Conservation (phyloP, 768 basidiomycete species). For the Austroboletus eburneus region DNA sequence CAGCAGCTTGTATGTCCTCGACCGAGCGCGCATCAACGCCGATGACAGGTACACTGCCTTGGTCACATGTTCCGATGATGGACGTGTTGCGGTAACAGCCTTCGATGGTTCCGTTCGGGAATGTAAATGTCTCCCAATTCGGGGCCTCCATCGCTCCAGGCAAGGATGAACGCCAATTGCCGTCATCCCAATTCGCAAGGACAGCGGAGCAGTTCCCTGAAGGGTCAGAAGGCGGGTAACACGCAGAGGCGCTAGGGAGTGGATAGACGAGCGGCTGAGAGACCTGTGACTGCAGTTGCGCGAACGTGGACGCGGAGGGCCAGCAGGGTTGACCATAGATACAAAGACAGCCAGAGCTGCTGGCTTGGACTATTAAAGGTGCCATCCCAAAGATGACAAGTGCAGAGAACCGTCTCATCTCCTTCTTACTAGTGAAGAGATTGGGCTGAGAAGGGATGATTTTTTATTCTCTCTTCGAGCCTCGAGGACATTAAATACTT, state of each 20-base stretch:
- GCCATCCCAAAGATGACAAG: not conserved
- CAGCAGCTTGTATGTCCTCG: not conserved
- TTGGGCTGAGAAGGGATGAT: too few relatives aligned
- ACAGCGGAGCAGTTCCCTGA: not conserved
- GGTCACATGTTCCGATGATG: constrained; percentile 8
- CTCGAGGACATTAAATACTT: too few relatives aligned
- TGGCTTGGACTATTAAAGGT: not conserved
- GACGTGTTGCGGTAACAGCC: constrained; percentile 33
- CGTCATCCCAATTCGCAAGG: not conserved
- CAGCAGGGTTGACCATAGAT: not conserved
- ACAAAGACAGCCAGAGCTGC: not conserved
- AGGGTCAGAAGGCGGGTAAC: not conserved
- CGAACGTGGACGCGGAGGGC: not conserved
- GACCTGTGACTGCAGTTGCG: not conserved
- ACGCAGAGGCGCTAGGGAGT: not conserved
- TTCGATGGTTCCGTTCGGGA: constrained; percentile 44
- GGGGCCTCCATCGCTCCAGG: not conserved
- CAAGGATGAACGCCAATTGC: not conserved
- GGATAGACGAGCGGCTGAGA: not conserved
- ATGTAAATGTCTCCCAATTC: constrained; percentile 33
- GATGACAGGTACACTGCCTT: not conserved
- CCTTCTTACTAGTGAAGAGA: not conserved
- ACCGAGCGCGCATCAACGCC: not conserved
- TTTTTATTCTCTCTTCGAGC: too few relatives aligned
- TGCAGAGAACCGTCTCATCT: not conserved